Base-by-base conservation (phyloP, 2,329 filamentous ascomycete species). In the Rhytidhysteron rufulum region DNA sequence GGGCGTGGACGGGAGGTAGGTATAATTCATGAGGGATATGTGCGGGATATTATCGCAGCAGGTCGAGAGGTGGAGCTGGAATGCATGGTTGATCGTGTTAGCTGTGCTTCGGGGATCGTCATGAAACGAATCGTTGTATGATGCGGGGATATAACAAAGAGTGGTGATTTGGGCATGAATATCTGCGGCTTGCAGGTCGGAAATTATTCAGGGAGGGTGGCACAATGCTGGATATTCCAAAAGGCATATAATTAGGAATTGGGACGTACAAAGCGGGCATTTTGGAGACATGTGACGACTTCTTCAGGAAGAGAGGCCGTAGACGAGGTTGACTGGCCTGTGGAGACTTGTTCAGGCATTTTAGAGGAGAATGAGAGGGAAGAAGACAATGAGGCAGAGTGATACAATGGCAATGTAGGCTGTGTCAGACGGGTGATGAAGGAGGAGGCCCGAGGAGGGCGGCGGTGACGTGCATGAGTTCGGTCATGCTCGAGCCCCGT, bases 21-120 rank as follows among this genome's bases (percentile, higher is more conserved):
- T 97, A 73, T 97, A 97, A 74, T 95, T 96, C 93, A 98, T 98
- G 50, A 98, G 81, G 27, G 89, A 94, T 51, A 97, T 88, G 65
- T 97, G 88, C 8, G 93, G 93, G 48, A 82, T 75, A 58, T 93
- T 85, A 52, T 85, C 77, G 54, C 82, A 82, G 66, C 86, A 94
- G 41, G 93, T 98, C 54, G 93, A 90, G 39, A 98, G 85, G 68
- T 98, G 93, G 52, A 98, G 88, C 89, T 95, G 45, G 34, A 24
- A 13, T 3, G 24, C 5, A 10, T 10, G 29, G 45, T 42, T 7
- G 24, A 18, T 13, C 7, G 17, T 18, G 8, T 13, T 29, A 25
- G 15, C 16, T 10, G 9, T 13, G 16, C n/a, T 9, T 15, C 10
- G 19, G 5, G 34, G 9, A 22, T 36, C 20, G 31, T 10, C 10